Conservation (phyloP, 805 yeast species). For the Martiniozyma abietophila region DNA sequence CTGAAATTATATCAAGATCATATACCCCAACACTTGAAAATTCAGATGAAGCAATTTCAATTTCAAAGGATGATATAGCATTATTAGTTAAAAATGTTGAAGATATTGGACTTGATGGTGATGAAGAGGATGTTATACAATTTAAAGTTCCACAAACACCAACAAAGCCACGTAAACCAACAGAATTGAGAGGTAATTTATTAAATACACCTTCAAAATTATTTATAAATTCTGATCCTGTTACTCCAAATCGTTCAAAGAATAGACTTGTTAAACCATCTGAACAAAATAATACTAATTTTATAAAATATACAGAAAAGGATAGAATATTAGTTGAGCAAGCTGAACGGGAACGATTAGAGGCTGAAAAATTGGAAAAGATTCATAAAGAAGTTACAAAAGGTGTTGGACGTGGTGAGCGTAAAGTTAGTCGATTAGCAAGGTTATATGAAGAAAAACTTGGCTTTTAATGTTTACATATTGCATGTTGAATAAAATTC, state of each 20-base stretch:
- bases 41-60: slow-evolving; percentile 4
- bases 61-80: slow-evolving; percentile 7
- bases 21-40: slow-evolving; percentile 1
- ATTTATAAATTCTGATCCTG: slow-evolving; percentile 1
- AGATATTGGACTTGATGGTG: slow-evolving; percentile 5
- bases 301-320: slow-evolving; percentile 25
- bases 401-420: slow-evolving; percentile 26
- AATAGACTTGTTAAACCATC: slow-evolving; percentile 19
- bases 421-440: slow-evolving; percentile 45
- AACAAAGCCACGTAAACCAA: slow-evolving; percentile 8
- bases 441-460: slow-evolving; percentile 41
- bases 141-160: slow-evolving; percentile 5
- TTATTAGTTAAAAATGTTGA: slow-evolving; percentile 4
- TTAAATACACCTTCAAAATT: background rate
- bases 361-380: slow-evolving; percentile 5
- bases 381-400: slow-evolving; percentile 26
- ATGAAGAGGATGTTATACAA: background rate
- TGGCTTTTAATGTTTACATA: slow-evolving; percentile 14
- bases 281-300: slow-evolving; percentile 16
- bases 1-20: background rate
- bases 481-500: background rate
- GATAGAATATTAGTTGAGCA: slow-evolving; percentile 20
- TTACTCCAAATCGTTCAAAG: slow-evolving; percentile 1
- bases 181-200: background rate
- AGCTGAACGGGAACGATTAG: slow-evolving; percentile 13